phyloP scores from a whole-genome alignment of 371 early-diverging fungal species.

The Dinochytrium kinnereticum region DNA sequence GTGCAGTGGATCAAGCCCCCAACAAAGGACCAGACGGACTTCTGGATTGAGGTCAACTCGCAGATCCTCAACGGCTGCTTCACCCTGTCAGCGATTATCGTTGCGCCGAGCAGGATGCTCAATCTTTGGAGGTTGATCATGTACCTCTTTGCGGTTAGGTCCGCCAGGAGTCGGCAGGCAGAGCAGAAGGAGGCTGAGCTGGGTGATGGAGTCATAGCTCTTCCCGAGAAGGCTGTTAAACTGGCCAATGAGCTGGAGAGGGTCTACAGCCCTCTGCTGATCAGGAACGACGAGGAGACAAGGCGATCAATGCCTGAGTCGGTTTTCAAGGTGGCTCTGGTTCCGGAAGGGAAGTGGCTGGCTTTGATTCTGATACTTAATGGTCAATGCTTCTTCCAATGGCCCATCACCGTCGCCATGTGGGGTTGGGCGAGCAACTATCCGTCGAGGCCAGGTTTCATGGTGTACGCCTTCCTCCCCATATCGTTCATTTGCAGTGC shows the following conservation, averaged over 20 bases:
- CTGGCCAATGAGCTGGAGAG: conserved; percentile 8
- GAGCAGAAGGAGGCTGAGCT: not conserved
- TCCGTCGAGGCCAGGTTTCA: conserved; percentile 15
- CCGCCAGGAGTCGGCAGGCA: not conserved
- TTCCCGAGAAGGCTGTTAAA: not conserved
- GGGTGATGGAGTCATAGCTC: not conserved
- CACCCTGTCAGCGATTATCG: conserved; percentile 33
- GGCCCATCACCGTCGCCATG: conserved; percentile 35
- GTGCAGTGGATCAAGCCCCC: conserved; percentile 31
- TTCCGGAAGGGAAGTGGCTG: conserved; percentile 20
- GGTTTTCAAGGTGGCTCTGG: not conserved
- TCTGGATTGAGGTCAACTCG: conserved; percentile 44
- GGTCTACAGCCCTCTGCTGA: conserved; percentile 5
- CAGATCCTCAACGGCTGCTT: conserved; percentile 47
- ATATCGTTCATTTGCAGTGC: conserved; percentile 31
- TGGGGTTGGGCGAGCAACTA: conserved; percentile 34
- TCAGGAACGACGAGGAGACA: conserved; percentile 1
- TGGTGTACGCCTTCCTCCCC: conserved; percentile 26
- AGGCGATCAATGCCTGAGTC: not conserved
- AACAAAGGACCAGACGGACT: conserved; percentile 23
- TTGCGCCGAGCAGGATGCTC: conserved; percentile 21
- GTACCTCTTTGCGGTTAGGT: conserved; percentile 5
- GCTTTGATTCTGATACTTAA: conserved; percentile 28
- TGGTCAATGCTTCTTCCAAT: conserved; percentile 33
- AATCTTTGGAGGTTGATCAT: conserved; percentile 15